Percentiles rank a stretch among this genome's conserved stretches.
These are phyloP conservation scores for Boletus insuetus DNA, from an alignment of 768 basidiomycete genomes.

Conservation along the genomic window DNA sequence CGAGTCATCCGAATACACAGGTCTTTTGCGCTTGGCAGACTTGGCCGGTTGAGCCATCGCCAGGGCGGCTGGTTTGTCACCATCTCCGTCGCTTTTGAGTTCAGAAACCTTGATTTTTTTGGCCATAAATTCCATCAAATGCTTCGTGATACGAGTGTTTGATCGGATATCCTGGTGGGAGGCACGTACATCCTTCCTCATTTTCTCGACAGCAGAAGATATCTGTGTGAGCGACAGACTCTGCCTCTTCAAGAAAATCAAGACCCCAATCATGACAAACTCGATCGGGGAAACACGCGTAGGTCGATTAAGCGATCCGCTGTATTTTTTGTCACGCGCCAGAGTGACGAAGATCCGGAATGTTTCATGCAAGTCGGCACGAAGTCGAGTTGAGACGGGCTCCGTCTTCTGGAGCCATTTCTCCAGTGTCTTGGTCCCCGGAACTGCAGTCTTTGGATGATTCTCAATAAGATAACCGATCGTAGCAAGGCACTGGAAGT, in stretches of 20 bases:
- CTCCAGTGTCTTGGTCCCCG: conserved; percentile 30
- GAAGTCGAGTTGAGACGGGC: conserved; percentile 25
- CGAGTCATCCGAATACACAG: conserved; percentile 21
- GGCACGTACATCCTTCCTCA: conserved; percentile 39
- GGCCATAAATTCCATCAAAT: conserved; percentile 32
- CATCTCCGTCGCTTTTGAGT: conserved; percentile 32
- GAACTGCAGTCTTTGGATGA: conserved; percentile 26
- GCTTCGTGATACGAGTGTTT: conserved; percentile 36
- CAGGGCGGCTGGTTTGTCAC: conserved; percentile 26
- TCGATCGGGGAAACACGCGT: conserved; percentile 42
- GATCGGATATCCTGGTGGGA: conserved; percentile 40
- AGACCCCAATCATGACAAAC: conserved; percentile 43
- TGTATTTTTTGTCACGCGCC: conserved; percentile 32
- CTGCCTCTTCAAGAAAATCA: conserved; percentile 38
- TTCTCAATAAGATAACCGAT: conserved; percentile 33
- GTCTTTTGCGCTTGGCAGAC: conserved; percentile 28
- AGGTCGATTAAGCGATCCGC: conserved; percentile 32
- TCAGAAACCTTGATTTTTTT: conserved; percentile 33
- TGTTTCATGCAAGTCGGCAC: conserved; percentile 30
- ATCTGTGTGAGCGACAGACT: conserved; percentile 39
- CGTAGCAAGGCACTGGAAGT: conserved; percentile 45
- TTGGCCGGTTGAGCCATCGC: conserved; percentile 11
- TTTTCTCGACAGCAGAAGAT: conserved; percentile 39
- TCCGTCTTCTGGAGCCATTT: conserved; percentile 36
- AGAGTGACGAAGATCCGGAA: conserved; percentile 36